Percentiles rank a stretch among this genome's conserved stretches.
Evolutionary conservation across 225 moss, liverwort and hornwort genomes (phyloP).

Genomic region (Pleurozium schreberi): DNA sequence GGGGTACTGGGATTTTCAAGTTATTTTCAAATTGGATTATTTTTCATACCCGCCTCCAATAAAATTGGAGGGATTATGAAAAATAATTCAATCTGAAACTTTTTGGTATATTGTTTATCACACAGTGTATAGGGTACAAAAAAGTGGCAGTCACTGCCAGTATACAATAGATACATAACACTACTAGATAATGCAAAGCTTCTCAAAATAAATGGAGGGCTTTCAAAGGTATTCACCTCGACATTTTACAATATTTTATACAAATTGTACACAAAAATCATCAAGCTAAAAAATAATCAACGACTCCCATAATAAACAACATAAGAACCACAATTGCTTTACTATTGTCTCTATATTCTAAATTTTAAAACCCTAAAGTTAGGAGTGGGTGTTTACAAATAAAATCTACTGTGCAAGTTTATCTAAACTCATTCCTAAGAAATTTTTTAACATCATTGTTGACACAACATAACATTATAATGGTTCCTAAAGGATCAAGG

Average conservation of each 20-base stretch:
- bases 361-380: neutral
- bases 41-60: too few relatives aligned
- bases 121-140: too few relatives aligned
- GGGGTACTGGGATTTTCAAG: too few relatives aligned
- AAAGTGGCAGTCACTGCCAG: too few relatives aligned
- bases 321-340: neutral
- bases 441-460: neutral
- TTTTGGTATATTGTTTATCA: too few relatives aligned
- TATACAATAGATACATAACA: too few relatives aligned
- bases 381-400: rapidly evolving
- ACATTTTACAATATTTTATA: neutral
- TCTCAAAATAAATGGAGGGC: neutral
- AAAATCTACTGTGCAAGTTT: neutral
- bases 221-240: neutral
- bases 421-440: neutral
- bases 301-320: rapidly evolving
- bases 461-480: neutral
- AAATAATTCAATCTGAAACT: too few relatives aligned
- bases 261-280: neutral
- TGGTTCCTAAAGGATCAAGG: too few relatives aligned
- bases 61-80: too few relatives aligned
- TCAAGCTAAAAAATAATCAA: neutral
- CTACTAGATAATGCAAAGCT: neutral
- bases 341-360: neutral
- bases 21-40: too few relatives aligned